These are phyloP conservation scores for Telopea speciosissima DNA, from an alignment of 177 flowering plant genomes.

Conservation along the genomic window DNA sequence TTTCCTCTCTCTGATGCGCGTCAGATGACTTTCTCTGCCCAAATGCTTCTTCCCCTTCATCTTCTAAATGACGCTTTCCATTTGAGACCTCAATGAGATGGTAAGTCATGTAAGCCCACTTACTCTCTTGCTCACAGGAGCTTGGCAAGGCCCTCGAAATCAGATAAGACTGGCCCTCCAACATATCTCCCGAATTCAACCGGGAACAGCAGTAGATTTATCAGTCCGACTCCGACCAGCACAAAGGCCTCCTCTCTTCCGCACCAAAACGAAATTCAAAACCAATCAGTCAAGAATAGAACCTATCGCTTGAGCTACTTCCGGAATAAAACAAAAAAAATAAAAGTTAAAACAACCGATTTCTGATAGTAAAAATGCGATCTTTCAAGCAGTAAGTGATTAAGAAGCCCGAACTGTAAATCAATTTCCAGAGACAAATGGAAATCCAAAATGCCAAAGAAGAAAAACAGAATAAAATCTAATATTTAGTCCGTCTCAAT, in stretches of 20 bases:
- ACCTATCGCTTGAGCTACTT: constrained; percentile 9
- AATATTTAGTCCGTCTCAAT: constrained; percentile 2
- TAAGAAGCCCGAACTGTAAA: not conserved
- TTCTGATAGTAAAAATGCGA: not conserved
- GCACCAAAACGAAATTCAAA: constrained; percentile 10
- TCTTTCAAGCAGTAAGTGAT: constrained; percentile 3
- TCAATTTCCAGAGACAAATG: constrained; percentile 2
- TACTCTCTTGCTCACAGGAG: constrained; percentile 32
- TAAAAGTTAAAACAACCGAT: not conserved
- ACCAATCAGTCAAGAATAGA: constrained; percentile 2
- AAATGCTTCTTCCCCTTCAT: not conserved
- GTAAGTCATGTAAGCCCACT: constrained; percentile 27
- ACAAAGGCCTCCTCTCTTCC: constrained; percentile 1
- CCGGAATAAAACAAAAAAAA: not conserved
- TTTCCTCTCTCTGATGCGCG: constrained; percentile 10
- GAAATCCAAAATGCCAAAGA: constrained; percentile 1
- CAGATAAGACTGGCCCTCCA: constrained; percentile 39
- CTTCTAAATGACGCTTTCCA: constrained; percentile 21
- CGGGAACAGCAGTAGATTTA: not conserved
- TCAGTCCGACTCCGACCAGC: not conserved
- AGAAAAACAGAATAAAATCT: constrained; percentile 2
- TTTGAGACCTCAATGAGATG: constrained; percentile 23
- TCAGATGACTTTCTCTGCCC: constrained; percentile 6
- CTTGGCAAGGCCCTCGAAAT: constrained; percentile 32
- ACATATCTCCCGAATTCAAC: constrained; percentile 24